A percentile compares a stretch with the other conserved stretches of the same genome.
phyloP scores from a whole-genome alignment of 2,329 filamentous ascomycete genomes.

The Ophiostoma ulmi region DNA sequence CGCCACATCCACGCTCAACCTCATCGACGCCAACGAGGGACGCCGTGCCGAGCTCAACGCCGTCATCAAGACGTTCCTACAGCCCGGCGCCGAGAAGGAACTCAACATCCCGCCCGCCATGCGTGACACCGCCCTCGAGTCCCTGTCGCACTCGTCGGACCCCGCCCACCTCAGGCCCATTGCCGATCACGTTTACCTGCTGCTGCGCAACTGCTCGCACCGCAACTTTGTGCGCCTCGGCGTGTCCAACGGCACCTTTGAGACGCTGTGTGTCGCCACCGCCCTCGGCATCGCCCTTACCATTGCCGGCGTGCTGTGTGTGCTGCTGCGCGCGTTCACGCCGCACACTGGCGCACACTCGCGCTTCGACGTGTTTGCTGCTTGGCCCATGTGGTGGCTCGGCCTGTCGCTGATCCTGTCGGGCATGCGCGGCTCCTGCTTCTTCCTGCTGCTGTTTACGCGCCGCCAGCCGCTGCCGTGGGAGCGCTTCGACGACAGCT shows the following conservation, averaged over 20 bases:
- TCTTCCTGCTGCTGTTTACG: slow-evolving; percentile 45
- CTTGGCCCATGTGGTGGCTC: slow-evolving; percentile 45
- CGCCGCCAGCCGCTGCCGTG: slow-evolving; percentile 44
- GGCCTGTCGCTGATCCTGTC: slow-evolving; percentile 42
- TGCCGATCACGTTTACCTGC: slow-evolving; percentile 44
- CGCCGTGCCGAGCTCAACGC: slow-evolving; percentile 36
- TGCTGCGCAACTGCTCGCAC: slow-evolving; percentile 46
- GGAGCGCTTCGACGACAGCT: slow-evolving; percentile 43
- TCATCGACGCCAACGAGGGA: slow-evolving; percentile 26
- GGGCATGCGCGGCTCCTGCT: slow-evolving; percentile 44
- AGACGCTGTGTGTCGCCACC: slow-evolving; percentile 45
- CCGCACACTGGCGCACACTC: slow-evolving; percentile 38
- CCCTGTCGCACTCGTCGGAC: slow-evolving; percentile 36
- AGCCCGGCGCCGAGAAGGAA: slow-evolving; percentile 41
- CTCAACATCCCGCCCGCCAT: slow-evolving; percentile 44
- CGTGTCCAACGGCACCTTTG: slow-evolving; percentile 48
- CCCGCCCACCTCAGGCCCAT: slow-evolving; percentile 40
- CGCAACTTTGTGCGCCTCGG: slow-evolving; percentile 50
- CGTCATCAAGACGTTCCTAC: slow-evolving; percentile 40
- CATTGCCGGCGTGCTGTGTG: slow-evolving; percentile 38
- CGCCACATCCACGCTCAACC: slow-evolving; percentile 23
- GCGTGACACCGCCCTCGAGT: slow-evolving; percentile 38
- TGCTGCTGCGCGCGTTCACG: slow-evolving; percentile 39
- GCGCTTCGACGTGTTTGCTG: slow-evolving; percentile 40
- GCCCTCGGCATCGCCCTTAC: slow-evolving; percentile 41